Base-by-base conservation (phyloP, 164 flowering plant species). In the Stephania yunnanensis region DNA sequence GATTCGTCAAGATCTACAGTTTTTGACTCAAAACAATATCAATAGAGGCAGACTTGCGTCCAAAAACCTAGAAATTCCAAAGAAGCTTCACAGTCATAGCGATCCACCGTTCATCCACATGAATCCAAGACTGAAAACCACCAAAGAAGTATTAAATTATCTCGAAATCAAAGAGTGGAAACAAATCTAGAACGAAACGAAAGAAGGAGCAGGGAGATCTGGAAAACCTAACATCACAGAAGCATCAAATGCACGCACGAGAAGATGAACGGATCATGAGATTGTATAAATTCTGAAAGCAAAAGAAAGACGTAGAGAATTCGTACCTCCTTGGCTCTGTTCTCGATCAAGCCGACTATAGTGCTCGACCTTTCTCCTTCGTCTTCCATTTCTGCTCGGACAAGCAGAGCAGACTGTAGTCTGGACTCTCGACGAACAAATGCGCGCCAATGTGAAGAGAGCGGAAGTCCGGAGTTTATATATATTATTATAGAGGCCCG, bases 311-410 rank as follows among this genome's bases (percentile, higher is more conserved):
- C 76, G 13, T 71, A 65, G 20, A 42, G 45, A 10, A 30, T 50
- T 55, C 70, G 20, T 45, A 89, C 99, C 96, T 93, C 99, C 73
- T 93, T 92, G 10, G 97, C 98, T 82, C 98, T 82, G 83, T 95
- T 95, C 85, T 93, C 93, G 65, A 95, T 95, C 71, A 92, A 80
- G 52, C 93, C 94, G 85, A 88, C 78, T 67, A 92, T 86, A 84
- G 89, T 82, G 88, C 90, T 92, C 50, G 99, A 92, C 79, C 82
- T 83, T 83, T 92, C 92, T 46, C 85, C 85, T 50, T 89, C 94
- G 71, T 90, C 96, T 81, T 90, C 97, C 97, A 58, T 58, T 7
- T 58, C 65, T 58, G 22, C 17, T 7, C n/a, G 7, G n/a, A 17
- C 22, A 58, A 58, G 7, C 22, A 58, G 15, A 58, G 65, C 19